These are phyloP conservation scores for Xylariaceae sp. DNA, from an alignment of 2,329 filamentous ascomycete genomes.

Conservation along the genomic window DNA sequence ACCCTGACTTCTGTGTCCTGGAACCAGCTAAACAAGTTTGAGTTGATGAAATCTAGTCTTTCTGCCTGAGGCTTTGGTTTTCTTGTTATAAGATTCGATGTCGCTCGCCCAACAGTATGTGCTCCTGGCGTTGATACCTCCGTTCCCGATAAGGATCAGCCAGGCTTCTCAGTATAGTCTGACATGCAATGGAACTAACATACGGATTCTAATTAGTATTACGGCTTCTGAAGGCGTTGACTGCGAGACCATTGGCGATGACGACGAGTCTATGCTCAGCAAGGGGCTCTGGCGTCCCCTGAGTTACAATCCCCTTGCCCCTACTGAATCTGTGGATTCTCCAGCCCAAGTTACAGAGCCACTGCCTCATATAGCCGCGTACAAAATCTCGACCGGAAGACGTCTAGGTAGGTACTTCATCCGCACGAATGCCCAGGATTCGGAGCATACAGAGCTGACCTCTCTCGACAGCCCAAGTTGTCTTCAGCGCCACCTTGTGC, in stretches of 20 bases:
- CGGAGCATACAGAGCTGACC: neutral
- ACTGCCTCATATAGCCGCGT: conserved; percentile 30
- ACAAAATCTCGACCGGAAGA: conserved; percentile 29
- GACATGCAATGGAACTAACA: neutral
- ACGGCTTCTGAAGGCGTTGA: conserved; percentile 40
- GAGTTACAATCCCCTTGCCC: conserved; percentile 29
- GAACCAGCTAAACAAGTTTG: neutral
- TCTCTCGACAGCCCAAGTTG: conserved; percentile 50
- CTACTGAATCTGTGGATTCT: conserved; percentile 28
- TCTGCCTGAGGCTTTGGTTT: neutral
- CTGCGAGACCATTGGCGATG: conserved; percentile 27
- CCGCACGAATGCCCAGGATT: neutral
- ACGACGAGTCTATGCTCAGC: conserved; percentile 16
- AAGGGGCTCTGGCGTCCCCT: conserved; percentile 27
- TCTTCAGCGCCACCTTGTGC: conserved; percentile 59
- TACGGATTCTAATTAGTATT: conserved; percentile 22
- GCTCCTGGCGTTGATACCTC: neutral
- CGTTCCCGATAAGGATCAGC: neutral
- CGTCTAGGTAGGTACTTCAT: conserved; percentile 27
- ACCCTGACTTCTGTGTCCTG: neutral
- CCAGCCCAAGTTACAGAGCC: conserved; percentile 23
- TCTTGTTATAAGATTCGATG: conserved; percentile 27
- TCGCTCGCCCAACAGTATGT: conserved; percentile 38
- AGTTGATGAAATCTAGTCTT: neutral
- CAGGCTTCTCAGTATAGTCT: neutral